These are phyloP conservation scores for Pulveroboletus sp. DNA, from an alignment of 768 basidiomycete genomes.

Conservation along the genomic window DNA sequence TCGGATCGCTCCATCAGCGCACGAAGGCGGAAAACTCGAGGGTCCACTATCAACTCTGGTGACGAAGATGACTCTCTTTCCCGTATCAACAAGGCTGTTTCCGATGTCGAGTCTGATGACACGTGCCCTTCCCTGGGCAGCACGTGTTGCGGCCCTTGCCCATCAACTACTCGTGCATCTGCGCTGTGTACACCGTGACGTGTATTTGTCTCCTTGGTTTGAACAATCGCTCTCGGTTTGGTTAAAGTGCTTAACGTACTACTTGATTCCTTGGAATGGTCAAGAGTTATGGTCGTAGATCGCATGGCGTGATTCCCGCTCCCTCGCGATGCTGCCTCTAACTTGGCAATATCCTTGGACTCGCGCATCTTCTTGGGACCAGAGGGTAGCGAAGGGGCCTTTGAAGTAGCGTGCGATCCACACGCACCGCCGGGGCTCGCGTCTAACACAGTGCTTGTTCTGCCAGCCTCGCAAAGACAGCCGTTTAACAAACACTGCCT, in stretches of 20 bases:
- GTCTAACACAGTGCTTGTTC: background rate
- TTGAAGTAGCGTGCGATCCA: background rate
- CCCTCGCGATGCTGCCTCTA: background rate
- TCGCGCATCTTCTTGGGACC: background rate
- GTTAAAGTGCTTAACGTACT: background rate
- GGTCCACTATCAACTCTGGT: constrained; percentile 6
- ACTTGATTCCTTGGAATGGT: background rate
- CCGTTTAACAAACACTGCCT: constrained; percentile 9
- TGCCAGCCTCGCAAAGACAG: constrained; percentile 13
- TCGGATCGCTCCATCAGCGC: constrained; percentile 6
- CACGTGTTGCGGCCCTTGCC: background rate
- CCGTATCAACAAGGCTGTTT: background rate
- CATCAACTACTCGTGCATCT: background rate
- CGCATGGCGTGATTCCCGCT: background rate
- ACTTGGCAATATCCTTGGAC: background rate
- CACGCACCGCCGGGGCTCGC: background rate
- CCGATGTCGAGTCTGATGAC: background rate
- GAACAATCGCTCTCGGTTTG: background rate
- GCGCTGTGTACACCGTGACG: background rate
- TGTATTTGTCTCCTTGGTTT: background rate
- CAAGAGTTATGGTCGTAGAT: background rate
- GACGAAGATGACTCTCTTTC: background rate
- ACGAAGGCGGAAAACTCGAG: constrained; percentile 6
- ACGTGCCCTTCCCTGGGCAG: background rate
- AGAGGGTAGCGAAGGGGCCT: too few species aligned